Evolutionary conservation across 306 rosid species (phyloP).

Genomic region (Pueraria montana): DNA sequence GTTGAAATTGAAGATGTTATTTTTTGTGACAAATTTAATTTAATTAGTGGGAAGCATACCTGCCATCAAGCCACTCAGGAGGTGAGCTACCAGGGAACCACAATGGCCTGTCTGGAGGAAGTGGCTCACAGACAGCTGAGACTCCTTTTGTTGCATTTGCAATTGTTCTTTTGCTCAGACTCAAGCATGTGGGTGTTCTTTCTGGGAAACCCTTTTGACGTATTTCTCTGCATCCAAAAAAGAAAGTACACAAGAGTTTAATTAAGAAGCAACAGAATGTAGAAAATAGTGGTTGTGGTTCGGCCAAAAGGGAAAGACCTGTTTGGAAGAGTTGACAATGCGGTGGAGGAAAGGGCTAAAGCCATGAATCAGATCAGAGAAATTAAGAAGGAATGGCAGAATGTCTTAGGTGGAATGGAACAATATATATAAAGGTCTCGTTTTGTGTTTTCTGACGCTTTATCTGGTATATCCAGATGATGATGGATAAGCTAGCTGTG

Average conservation of each 20-base stretch:
- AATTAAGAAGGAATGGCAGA: neutral
- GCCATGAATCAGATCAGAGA: conserved; percentile 63
- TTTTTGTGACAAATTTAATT: neutral
- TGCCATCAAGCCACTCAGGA: conserved; percentile 92
- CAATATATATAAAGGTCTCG: neutral
- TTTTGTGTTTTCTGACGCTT: conserved; percentile 5
- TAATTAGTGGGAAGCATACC: conserved; percentile 58
- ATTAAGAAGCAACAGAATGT: neutral
- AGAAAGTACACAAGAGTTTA: neutral
- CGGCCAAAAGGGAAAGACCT: conserved; percentile 52
- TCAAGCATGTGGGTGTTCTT: conserved; percentile 48
- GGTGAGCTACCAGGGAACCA: conserved; percentile 93
- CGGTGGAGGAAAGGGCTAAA: conserved; percentile 69
- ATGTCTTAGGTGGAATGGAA: conserved; percentile 33
- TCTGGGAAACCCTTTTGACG: conserved; percentile 36
- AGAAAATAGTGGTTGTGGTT: neutral
- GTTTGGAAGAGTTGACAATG: conserved; percentile 64
- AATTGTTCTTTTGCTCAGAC: conserved; percentile 39
- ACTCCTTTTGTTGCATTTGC: conserved; percentile 75
- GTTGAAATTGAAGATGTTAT: conserved; percentile 11
- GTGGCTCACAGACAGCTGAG: conserved; percentile 84
- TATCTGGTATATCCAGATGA: conserved; percentile 41
- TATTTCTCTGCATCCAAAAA: conserved; percentile 58
- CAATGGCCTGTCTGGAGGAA: conserved; percentile 88
- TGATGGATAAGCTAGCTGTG: conserved; percentile 11